Evolutionary conservation across 23 red algal species (phyloP), one percentile per base, ranked within the genome.

Genomic region (Cyanidiococcus yangmingshanensis): DNA sequence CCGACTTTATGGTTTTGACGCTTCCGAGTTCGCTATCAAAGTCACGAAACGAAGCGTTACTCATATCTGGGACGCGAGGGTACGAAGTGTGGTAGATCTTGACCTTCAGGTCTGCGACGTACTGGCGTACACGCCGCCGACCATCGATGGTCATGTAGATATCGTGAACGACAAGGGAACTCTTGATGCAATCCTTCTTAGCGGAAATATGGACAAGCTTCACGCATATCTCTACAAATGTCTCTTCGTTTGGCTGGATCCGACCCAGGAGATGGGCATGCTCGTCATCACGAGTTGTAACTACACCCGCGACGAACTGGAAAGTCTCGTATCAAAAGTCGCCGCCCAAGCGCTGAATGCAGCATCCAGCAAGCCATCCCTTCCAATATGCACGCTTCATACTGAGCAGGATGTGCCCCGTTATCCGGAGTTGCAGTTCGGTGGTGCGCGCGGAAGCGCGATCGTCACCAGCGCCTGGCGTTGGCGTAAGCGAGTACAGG

Each of bases 141-240:
- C 78, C 36, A 30, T 3, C 39, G 40, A 71, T 1, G 7, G 38
- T n/a, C 3, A 36, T 7, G 59, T 67, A 54, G 68, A 57, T 1
- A 30, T 81, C 3, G 39, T 81, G 38, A 40, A 81, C 45, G 78
- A 81, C 50, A 81, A 81, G 68, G 78, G 78, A 37, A 81, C 78
- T 40, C 45, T 81, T 15, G 78, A 81, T 32, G 78, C 78, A 40
- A 57, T 81, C 37, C 45, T 41, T 21, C 51, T 81, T 2, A 50
- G 59, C 39, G 78, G 41, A 34, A 32, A 2, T n/a, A 35, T 25
- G 21, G 68, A 15, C 16, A 30, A 30, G 39, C 45, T 81, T 0
- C 1, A 68, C 31, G 78, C 40, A 27, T 81, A 81, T 29, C 0
- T 81, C 18, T 3, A 59, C 35, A 12, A 29, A 71, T 71, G 63